Base-by-base conservation (phyloP, 805 yeast species). In the Suhomyces pyralidae region DNA sequence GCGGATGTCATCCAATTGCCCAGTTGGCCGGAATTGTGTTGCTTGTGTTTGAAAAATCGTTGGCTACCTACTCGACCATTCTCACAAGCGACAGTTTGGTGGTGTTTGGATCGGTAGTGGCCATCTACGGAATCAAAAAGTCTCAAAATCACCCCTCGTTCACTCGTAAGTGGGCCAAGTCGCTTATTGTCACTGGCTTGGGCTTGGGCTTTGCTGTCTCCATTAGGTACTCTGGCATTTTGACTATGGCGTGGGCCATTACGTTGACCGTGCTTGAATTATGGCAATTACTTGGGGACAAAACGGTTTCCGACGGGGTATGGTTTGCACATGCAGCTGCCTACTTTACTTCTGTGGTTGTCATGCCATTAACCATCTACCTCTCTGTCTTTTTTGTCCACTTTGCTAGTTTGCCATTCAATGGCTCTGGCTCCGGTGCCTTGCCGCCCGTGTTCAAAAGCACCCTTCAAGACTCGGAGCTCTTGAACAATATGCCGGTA, bases 211-310 rank as follows among this genome's bases (percentile, higher is more conserved):
- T 79, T 76, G 45, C 84, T 1, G 66, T 83, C 1, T 79, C 91
- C 7, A 79, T 87, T 3, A 88, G 89, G 63, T 81, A 84, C 78
- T 79, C 86, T 4, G 97, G 96, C 0, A 49, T 84, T 20, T 81
- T 82, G 61, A 86, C 93, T 0, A 68, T 83, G 51, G 68, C 68
- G 0, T 90, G 96, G 96, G 69, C 88, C 10, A 79, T 83, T 2
- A 4, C 71, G 0, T 61, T 83, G 46, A 69, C 72, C 1, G 49
- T 78, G 1, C 71, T 74, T 53, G 82, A 83, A 55, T 66, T 86
- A 45, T 91, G 97, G 97, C 65, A 67, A 55, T 61, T 81, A 10
- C 64, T 86, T 38, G 96, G 94, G 12, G 97, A 93, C 66, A 65
- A 87, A 30, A 67, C 71, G 3, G 73, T 85, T 3, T 43, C 80